Evolutionary conservation across 306 rosid genomes (phyloP).

Genomic region (Medicago lupulina): DNA sequence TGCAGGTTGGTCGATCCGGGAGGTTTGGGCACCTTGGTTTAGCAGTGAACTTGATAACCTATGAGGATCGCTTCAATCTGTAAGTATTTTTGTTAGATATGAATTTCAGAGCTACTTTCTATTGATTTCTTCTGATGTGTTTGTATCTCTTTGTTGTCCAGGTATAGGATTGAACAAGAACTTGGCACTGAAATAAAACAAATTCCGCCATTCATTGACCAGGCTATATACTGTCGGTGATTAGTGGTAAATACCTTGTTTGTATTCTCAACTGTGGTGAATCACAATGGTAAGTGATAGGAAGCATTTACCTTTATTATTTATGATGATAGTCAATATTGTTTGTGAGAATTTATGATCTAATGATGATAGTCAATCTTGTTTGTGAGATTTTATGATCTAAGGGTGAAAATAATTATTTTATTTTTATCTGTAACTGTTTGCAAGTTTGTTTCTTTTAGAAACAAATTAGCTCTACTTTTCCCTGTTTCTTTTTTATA

Average conservation of each 20-base stretch:
- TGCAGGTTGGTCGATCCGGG: slow-evolving; percentile 98
- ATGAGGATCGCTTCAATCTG: slow-evolving; percentile 98
- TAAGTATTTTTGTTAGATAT: slow-evolving; percentile 48
- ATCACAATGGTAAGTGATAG: slow-evolving; percentile 52
- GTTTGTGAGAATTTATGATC: slow-evolving; percentile 11
- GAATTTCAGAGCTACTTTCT: slow-evolving; percentile 22
- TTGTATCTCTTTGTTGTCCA: slow-evolving; percentile 43
- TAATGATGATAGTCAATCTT: neutral
- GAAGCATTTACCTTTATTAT: neutral
- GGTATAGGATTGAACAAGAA: slow-evolving; percentile 97
- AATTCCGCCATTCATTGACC: slow-evolving; percentile 96
- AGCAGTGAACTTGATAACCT: slow-evolving; percentile 96
- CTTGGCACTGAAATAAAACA: slow-evolving; percentile 98
- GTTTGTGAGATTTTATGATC: slow-evolving; percentile 12
- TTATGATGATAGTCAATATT: slow-evolving; percentile 11
- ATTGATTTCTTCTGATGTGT: slow-evolving; percentile 15
- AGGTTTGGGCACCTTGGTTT: slow-evolving; percentile 99
- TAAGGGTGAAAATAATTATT: neutral
- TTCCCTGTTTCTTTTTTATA: neutral
- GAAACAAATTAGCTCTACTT: neutral
- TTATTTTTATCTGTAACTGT: neutral
- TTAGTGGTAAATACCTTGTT: slow-evolving; percentile 46
- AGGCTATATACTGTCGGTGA: slow-evolving; percentile 96
- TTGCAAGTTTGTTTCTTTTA: slow-evolving; percentile 2
- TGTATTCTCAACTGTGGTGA: slow-evolving; percentile 49